Evolutionary conservation across 306 rosid species (phyloP).

Genomic region (Aeschynomene evenia): DNA sequence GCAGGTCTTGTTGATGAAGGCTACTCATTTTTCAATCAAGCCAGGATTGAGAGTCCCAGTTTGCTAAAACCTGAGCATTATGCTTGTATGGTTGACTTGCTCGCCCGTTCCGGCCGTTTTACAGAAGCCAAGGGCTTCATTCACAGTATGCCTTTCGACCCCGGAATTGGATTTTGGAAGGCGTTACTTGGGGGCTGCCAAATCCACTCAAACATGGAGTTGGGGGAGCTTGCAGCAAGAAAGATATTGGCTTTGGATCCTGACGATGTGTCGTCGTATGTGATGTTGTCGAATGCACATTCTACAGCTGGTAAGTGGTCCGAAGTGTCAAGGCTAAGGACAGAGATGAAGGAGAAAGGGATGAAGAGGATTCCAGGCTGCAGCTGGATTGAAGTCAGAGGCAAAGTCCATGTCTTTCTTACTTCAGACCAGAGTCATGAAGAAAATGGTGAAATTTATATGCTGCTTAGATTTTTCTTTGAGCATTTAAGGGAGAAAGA

Average conservation of each 20-base stretch:
- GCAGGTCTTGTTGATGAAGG: constrained; percentile 76
- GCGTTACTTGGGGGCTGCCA: constrained; percentile 92
- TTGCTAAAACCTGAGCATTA: constrained; percentile 78
- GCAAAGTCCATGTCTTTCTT: constrained; percentile 62
- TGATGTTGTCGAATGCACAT: constrained; percentile 86
- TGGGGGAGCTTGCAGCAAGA: constrained; percentile 73
- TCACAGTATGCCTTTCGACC: constrained; percentile 58
- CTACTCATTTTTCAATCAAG: constrained; percentile 60
- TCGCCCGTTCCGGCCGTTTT: constrained; percentile 74
- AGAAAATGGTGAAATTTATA: constrained; percentile 50
- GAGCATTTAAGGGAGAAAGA: constrained; percentile 50
- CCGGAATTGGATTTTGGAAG: constrained; percentile 93
- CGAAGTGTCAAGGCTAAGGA: constrained; percentile 53
- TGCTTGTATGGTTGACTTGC: constrained; percentile 90
- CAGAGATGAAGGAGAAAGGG: constrained; percentile 79
- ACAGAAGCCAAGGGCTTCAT: constrained; percentile 62
- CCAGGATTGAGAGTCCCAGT: constrained; percentile 43
- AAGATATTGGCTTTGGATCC: constrained; percentile 77
- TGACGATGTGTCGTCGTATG: constrained; percentile 74
- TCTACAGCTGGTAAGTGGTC: constrained; percentile 90
- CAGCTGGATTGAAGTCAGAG: constrained; percentile 84
- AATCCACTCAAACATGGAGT: constrained; percentile 64
- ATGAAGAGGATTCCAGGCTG: constrained; percentile 85
- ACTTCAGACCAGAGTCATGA: constrained; percentile 56
- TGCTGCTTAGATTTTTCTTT: constrained; percentile 37